Evolutionary conservation across 2,329 filamentous ascomycete genomes (phyloP), one percentile per base, ranked within the genome.

Genomic region (Alternaria sp.): DNA sequence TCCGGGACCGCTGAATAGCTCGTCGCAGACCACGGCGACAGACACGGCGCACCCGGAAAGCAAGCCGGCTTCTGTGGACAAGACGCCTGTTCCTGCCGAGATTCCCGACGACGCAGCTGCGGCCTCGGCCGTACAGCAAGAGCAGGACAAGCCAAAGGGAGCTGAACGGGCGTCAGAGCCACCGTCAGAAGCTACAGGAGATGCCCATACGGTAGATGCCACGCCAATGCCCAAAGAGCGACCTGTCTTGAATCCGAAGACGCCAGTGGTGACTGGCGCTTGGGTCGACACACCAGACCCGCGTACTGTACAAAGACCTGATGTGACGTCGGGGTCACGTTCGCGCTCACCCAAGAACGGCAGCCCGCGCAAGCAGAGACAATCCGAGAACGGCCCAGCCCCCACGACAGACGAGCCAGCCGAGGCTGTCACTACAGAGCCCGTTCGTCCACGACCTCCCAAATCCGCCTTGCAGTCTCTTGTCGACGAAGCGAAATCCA

Each of bases 231-330:
- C 73, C 24, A 52, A 57, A 24, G 66, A 71, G 23, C 67, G 51
- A 5, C 56, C 70, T 3, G 41, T 64, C 26, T 44, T 71, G 7
- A 63, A 71, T 17, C 66, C 74, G 5, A 80, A 80, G 55, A 82
- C 81, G 3, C 80, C 81, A 11, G 66, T 78, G 2, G 80, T 82
- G 6, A 81, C 78, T 44, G 81, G 81, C 24, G 81, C 77, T 24
- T 83, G 81, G 81, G 68, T 82, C 31, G 81, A 82, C 40, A 83
- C 81, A 3, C 80, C 80, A 29, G 75, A 65, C 3, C 72, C 70
- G n/a, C 69, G 68, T 17, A 71, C 71, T 21, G 39, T 51, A 14
- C 64, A 45, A 23, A 65, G 62, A 51, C 49, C 65, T 24, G 39
- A 51, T 37, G 59, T 50, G 37, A 42, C 56, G 39, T 39, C 61